A percentile compares a stretch with the other conserved stretches of the same genome.
These are phyloP conservation scores for Ploettnerulaceae sp. DNA, from an alignment of 2,329 filamentous ascomycete species.

Conservation along the genomic window DNA sequence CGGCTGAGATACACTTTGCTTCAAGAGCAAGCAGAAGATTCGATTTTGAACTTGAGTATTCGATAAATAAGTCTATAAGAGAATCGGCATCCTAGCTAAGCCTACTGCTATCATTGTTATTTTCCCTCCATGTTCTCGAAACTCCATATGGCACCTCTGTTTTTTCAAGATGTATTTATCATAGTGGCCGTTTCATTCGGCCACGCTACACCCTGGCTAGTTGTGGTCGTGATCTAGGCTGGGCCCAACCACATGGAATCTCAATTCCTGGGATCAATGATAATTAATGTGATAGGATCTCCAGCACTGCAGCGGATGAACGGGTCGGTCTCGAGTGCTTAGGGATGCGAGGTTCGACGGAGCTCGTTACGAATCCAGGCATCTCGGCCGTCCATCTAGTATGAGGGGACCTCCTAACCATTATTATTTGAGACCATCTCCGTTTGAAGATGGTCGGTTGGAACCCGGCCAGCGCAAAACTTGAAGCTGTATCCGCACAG, in stretches of 20 bases:
- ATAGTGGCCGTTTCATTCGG: neutral
- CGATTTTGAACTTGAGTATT: neutral
- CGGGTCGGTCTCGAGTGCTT: constrained; percentile 9
- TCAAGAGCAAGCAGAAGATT: constrained; percentile 3
- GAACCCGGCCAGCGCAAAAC: constrained; percentile 4
- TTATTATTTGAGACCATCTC: constrained; percentile 19
- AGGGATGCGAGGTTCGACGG: neutral
- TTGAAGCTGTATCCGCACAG: constrained; percentile 19
- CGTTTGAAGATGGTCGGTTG: constrained; percentile 17
- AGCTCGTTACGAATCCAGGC: constrained; percentile 1
- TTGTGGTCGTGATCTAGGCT: neutral
- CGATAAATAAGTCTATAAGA: too few relatives aligned
- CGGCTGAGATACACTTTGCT: neutral
- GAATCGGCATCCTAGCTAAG: too few relatives aligned
- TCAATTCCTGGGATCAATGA: too few relatives aligned
- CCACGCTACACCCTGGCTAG: constrained; percentile 2
- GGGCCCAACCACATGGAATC: constrained; percentile 12
- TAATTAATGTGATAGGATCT: constrained; percentile 16
- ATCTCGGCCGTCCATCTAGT: constrained; percentile 1
- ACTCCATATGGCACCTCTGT: neutral
- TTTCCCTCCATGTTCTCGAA: too few relatives aligned
- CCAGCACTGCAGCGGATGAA: constrained; percentile 18
- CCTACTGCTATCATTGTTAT: too few relatives aligned
- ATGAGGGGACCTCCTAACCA: neutral
- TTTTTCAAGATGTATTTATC: constrained; percentile 10